phyloP scores from a whole-genome alignment of 176 grass and related monocot species.

The Cenchrus fungigraminus region DNA sequence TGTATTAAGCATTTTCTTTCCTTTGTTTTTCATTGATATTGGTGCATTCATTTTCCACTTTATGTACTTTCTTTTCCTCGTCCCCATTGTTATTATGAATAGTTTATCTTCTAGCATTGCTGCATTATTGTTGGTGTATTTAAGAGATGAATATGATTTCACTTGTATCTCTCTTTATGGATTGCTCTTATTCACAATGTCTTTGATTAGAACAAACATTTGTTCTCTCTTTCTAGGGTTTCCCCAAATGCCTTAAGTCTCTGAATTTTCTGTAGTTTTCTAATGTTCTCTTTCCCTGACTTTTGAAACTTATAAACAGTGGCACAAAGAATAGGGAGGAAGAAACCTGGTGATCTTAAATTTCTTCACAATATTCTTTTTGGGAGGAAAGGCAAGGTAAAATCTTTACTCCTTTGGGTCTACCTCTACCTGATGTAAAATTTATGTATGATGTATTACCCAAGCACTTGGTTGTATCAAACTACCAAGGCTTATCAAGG shows the following conservation, averaged over 20 bases:
- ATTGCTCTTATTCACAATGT: conserved; percentile 19
- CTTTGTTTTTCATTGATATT: neutral
- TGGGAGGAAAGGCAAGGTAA: conserved; percentile 96
- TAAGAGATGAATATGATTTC: conserved; percentile 36
- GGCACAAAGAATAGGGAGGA: conserved; percentile 77
- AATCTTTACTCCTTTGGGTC: conserved; percentile 18
- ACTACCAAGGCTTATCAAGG: neutral
- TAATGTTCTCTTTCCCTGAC: conserved; percentile 28
- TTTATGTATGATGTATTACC: neutral
- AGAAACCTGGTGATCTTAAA: conserved; percentile 88
- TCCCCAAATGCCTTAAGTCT: neutral
- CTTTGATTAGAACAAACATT: conserved; percentile 2
- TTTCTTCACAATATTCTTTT: conserved; percentile 92
- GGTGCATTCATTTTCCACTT: conserved; percentile 7
- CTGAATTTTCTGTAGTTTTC: neutral
- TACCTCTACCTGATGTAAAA: conserved; percentile 23
- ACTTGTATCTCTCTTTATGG: neutral
- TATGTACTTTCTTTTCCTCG: neutral
- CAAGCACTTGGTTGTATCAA: conserved; percentile 9
- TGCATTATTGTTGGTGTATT: conserved; percentile 14
- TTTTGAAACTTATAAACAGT: conserved; percentile 59
- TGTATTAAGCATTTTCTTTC: neutral
- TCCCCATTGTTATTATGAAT: neutral
- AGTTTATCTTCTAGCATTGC: neutral
- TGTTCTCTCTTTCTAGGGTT: conserved; percentile 9